These are phyloP conservation scores for Gonium pectorale DNA, from an alignment of 139 green algal genomes.

Conservation along the genomic window DNA sequence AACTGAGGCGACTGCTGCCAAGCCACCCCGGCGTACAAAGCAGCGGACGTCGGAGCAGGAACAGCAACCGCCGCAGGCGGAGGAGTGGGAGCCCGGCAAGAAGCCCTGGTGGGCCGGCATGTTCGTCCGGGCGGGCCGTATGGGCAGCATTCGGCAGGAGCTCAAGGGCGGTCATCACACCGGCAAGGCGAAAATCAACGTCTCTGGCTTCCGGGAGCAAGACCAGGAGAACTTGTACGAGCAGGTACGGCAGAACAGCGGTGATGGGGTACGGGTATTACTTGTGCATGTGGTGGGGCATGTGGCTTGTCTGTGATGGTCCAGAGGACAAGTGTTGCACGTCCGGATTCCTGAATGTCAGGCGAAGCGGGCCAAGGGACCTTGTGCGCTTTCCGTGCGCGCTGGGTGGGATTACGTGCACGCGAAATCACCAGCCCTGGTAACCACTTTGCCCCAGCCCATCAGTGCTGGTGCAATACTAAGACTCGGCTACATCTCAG, in stretches of 20 bases:
- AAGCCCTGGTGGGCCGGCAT: constrained; percentile 63
- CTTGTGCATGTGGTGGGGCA: too few species aligned
- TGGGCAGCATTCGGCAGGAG: constrained; percentile 49
- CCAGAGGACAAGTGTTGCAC: background rate
- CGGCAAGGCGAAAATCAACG: constrained; percentile 55
- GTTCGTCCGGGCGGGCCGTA: constrained; percentile 60
- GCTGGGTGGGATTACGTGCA: constrained; percentile 45
- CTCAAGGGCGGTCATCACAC: background rate
- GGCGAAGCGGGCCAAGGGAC: constrained; percentile 42
- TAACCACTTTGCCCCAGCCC: constrained; percentile 27
- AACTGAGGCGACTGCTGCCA: too few species aligned
- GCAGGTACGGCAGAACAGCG: constrained; percentile 61
- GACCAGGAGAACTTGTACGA: constrained; percentile 91
- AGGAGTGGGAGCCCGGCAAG: constrained; percentile 43
- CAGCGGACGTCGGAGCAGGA: background rate
- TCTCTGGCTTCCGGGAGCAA: constrained; percentile 83
- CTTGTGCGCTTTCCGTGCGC: constrained; percentile 1
- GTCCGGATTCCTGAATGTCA: background rate
- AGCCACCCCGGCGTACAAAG: too few species aligned
- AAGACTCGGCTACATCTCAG: background rate
- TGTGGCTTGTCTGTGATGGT: background rate
- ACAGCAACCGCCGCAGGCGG: constrained; percentile 16
- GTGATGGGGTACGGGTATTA: background rate
- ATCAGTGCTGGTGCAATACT: constrained; percentile 14
- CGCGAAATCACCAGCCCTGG: constrained; percentile 28